A percentile compares a stretch with the other conserved stretches of the same genome.
phyloP scores from a whole-genome alignment of 1,284 basidiomycete genomes.

The Xanthoconium separans region DNA sequence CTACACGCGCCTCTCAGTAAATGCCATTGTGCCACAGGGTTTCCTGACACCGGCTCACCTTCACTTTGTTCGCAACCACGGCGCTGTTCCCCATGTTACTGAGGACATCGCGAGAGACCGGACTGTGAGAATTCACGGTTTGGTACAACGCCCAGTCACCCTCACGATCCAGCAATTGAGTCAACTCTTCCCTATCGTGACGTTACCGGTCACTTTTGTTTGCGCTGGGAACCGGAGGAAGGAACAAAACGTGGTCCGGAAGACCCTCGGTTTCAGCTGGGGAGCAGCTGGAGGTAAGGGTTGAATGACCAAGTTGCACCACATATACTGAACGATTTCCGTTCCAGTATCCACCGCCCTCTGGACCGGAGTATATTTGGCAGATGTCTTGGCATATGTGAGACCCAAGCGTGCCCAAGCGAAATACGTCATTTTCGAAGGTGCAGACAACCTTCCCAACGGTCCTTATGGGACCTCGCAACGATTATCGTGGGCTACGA shows the following conservation, averaged over 20 bases:
- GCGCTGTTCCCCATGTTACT: constrained; percentile 56
- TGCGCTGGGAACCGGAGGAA: constrained; percentile 71
- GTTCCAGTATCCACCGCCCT: constrained; percentile 53
- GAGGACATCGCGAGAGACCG: constrained; percentile 42
- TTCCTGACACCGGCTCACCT: constrained; percentile 64
- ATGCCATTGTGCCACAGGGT: constrained; percentile 33
- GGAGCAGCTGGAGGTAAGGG: constrained; percentile 44
- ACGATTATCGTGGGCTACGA: constrained; percentile 46
- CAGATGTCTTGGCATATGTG: constrained; percentile 55
- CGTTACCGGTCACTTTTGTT: constrained; percentile 63
- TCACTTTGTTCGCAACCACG: constrained; percentile 71
- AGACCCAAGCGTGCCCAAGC: constrained; percentile 40
- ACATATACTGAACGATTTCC: neutral
- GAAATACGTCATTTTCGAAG: constrained; percentile 65
- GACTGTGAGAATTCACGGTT: constrained; percentile 52
- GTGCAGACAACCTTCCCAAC: constrained; percentile 58
- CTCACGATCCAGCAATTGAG: constrained; percentile 49
- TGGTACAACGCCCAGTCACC: constrained; percentile 42
- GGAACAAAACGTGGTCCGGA: constrained; percentile 68
- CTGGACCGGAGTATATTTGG: constrained; percentile 65
- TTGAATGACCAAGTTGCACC: neutral
- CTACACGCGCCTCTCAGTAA: neutral
- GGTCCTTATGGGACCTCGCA: constrained; percentile 69
- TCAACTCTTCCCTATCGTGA: constrained; percentile 51
- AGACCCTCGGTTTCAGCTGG: constrained; percentile 64